These are phyloP conservation scores for Tolypocladium album DNA, from an alignment of 2,329 filamentous ascomycete genomes.

Conservation along the genomic window DNA sequence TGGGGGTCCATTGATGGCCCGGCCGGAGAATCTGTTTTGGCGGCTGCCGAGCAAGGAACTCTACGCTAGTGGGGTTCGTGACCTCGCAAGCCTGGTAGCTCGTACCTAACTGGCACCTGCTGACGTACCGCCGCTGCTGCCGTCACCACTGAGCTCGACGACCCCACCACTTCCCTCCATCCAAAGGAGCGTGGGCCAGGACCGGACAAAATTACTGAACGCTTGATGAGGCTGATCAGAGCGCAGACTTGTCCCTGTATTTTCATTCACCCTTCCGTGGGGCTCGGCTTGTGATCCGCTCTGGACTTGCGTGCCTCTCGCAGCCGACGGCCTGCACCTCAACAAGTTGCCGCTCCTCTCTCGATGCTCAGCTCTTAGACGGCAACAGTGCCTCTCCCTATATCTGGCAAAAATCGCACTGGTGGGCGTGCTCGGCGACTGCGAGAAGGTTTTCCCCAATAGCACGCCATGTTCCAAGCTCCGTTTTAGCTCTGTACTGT, in stretches of 20 bases:
- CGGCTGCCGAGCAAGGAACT: slow-evolving; percentile 2
- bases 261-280: neutral
- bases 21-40: slow-evolving; percentile 10
- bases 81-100: no score
- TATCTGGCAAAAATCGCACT: neutral
- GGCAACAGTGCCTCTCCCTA: neutral
- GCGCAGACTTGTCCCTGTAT: neutral
- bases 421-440: neutral
- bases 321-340: neutral
- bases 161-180: neutral
- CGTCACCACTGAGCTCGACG: neutral
- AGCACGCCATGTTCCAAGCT: neutral
- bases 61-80: neutral
- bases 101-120: neutral
- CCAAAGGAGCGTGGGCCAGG: neutral
- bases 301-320: neutral
- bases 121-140: neutral
- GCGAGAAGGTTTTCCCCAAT: neutral
- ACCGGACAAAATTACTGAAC: neutral
- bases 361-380: neutral
- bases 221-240: neutral
- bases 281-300: neutral
- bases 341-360: neutral
- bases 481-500: neutral
- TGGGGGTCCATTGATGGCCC: neutral